Percentiles rank a stretch among this genome's conserved stretches.
Evolutionary conservation across 352 stramenopile species (phyloP).

Genomic region (Globisporangium mamillatum): DNA sequence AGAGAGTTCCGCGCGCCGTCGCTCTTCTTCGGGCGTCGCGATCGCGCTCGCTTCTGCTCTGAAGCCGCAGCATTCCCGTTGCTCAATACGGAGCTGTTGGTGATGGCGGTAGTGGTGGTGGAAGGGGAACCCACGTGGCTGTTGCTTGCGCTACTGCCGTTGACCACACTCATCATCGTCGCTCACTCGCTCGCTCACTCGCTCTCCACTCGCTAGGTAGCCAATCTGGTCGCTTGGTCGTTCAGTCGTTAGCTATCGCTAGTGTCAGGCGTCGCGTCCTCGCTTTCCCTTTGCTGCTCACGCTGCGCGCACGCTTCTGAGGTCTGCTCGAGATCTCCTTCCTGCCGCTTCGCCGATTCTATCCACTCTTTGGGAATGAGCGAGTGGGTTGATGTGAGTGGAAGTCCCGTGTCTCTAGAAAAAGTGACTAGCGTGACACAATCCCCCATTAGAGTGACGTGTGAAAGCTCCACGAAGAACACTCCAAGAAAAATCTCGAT

Average conservation of each 20-base stretch:
- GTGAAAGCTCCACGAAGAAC: not conserved
- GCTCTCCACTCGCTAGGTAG: too few species aligned
- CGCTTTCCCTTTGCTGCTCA: not conserved
- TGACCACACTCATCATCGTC: constrained; percentile 26
- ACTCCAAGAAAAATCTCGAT: constrained; percentile 2
- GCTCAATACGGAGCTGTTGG: constrained; percentile 13
- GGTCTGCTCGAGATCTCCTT: not conserved
- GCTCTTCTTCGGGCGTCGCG: constrained; percentile 14
- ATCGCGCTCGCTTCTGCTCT: constrained; percentile 2
- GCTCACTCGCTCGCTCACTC: not conserved
- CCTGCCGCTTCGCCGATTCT: not conserved
- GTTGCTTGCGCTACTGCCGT: constrained; percentile 25
- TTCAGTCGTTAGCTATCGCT: not conserved
- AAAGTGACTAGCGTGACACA: not conserved
- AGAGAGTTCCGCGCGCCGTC: not conserved
- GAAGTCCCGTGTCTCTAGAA: not conserved
- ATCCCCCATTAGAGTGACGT: not conserved
- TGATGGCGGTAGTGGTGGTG: constrained; percentile 27
- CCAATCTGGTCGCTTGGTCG: too few species aligned
- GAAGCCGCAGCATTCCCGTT: not conserved
- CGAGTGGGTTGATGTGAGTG: not conserved
- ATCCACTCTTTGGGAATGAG: not conserved
- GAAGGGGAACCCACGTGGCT: constrained; percentile 24
- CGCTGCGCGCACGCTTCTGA: not conserved
- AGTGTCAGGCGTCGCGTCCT: not conserved